A percentile compares a stretch with the other conserved stretches of the same genome.
phyloP scores from a whole-genome alignment of 257 asterid genomes.

The Paulownia fortunei region DNA sequence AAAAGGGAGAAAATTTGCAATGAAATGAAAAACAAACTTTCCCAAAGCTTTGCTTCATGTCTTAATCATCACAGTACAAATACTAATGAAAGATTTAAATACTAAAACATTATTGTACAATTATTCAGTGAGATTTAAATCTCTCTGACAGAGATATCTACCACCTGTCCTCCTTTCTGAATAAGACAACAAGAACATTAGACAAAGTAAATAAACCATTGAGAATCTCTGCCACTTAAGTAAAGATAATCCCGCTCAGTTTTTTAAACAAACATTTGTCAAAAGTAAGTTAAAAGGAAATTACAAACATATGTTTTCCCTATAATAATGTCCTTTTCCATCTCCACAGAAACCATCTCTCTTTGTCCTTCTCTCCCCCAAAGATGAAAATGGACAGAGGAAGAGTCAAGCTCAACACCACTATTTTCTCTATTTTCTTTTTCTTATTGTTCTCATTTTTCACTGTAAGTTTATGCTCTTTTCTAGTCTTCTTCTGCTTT shows the following conservation, averaged over 20 bases:
- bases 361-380: constrained; percentile 36
- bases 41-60: background rate
- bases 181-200: constrained; percentile 31
- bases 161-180: constrained; percentile 8
- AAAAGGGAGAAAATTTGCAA: no score
- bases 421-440: constrained; percentile 45
- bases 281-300: constrained; percentile 17
- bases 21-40: no score
- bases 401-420: constrained; percentile 45
- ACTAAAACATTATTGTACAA: constrained; percentile 25
- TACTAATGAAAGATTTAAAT: background rate
- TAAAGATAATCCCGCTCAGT: background rate
- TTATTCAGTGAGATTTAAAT: constrained; percentile 34
- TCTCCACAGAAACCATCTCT: constrained; percentile 29
- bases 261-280: constrained; percentile 17
- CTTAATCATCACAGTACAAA: background rate
- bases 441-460: constrained; percentile 50
- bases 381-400: constrained; percentile 61
- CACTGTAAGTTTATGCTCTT: constrained; percentile 46
- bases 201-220: background rate
- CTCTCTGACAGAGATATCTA: constrained; percentile 29
- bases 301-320: constrained; percentile 11
- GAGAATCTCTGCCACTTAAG: constrained; percentile 44
- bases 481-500: constrained; percentile 16
- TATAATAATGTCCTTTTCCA: constrained; percentile 52